Evolutionary conservation across 148 eudicot genomes (phyloP).

Genomic region (Chenopodium quinoa): DNA sequence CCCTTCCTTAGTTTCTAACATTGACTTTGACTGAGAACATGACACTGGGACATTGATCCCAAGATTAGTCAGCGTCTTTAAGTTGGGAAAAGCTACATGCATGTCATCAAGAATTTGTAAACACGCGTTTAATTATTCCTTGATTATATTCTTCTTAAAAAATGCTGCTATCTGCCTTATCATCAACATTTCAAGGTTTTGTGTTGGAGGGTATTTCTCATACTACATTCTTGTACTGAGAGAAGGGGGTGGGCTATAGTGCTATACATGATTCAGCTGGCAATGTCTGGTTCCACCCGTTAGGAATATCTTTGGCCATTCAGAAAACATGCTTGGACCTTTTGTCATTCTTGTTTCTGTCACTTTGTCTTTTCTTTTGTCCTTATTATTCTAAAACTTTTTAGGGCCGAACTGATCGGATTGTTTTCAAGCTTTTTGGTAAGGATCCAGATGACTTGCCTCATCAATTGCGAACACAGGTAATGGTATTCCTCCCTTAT

Average conservation of each 20-base stretch:
- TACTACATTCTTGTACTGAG: no score
- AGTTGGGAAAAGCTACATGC: background rate
- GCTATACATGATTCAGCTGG: no score
- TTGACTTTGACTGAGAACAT: background rate
- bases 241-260: no score
- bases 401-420: conserved; percentile 88
- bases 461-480: conserved; percentile 66
- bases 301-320: background rate
- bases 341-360: background rate
- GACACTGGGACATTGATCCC: conserved; percentile 1
- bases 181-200: background rate
- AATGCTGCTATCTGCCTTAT: background rate
- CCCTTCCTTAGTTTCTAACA: background rate
- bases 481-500: conserved; percentile 24
- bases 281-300: no score
- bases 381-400: conserved; percentile 11
- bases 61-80: background rate
- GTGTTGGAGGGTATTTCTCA: background rate
- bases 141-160: background rate
- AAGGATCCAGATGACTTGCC: conserved; percentile 91
- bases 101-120: background rate
- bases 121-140: background rate
- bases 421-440: conserved; percentile 88
- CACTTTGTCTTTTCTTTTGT: background rate
- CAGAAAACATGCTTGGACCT: background rate